Evolutionary conservation across 805 yeast genomes (phyloP).

Genomic region (Teunomyces pallodes): DNA sequence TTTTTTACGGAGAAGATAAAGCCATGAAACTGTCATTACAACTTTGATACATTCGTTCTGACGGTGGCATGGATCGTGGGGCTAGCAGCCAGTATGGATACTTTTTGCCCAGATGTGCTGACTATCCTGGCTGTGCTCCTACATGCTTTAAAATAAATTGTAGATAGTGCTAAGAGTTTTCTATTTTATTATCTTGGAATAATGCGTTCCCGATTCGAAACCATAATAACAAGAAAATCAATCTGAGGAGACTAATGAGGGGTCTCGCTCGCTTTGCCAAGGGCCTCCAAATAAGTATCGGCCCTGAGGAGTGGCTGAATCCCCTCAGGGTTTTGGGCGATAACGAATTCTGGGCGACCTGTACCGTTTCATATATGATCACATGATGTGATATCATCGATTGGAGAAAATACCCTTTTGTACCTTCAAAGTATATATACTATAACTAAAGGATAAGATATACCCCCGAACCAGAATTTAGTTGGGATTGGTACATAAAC

Average conservation of each 20-base stretch:
- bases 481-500: too few species aligned
- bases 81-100: conserved; percentile 9
- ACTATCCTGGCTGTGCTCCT: not conserved
- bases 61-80: conserved; percentile 49
- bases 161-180: too few species aligned
- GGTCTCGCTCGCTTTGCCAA: too few species aligned
- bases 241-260: too few species aligned
- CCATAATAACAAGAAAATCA: too few species aligned
- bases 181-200: too few species aligned
- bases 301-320: too few species aligned
- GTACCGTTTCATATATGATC: not conserved
- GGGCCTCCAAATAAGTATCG: too few species aligned
- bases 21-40: conserved; percentile 39
- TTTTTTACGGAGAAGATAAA: conserved; percentile 56
- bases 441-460: too few species aligned
- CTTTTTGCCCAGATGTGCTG: not conserved
- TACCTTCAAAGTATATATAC: not conserved
- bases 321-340: too few species aligned
- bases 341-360: not conserved
- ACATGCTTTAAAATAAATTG: not conserved
- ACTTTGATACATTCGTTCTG: conserved; percentile 49
- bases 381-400: not conserved
- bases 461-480: too few species aligned
- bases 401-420: not conserved
- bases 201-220: too few species aligned